Evolutionary conservation across 441 rosid species (phyloP), one percentile per base, ranked within the genome.

Genomic region (Raphanus hybrid): DNA sequence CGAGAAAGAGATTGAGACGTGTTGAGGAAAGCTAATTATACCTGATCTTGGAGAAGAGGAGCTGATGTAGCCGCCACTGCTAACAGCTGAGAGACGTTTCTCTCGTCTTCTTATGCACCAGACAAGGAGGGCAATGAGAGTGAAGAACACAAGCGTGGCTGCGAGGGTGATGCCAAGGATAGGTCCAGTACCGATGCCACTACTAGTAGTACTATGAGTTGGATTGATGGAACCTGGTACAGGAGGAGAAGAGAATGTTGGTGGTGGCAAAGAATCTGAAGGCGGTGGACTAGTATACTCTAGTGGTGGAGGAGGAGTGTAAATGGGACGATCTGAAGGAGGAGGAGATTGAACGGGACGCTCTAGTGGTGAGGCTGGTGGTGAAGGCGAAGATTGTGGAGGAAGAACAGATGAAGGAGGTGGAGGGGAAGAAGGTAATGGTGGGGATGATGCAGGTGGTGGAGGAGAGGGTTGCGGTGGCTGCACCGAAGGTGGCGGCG

Each of bases 51-150:
- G 34, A 29, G 34, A 29, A 3, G 34, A 29, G 34, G 34, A 29
- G 34, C 34, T 29, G 34, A 29, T 29, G 70, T 87, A 80, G 71
- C 82, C 90, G 59, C 91, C 91, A 71, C 81, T 82, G 7, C 34
- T 29, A 29, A 76, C 83, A 70, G 79, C 81, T 73, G 84, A 72
- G 70, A 69, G 72, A 66, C 81, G 82, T 80, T 76, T 88, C 82
- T 84, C 85, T 75, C 84, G 81, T 82, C 78, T 89, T 75, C 80
- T 81, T 64, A 84, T 23, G 81, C 88, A 86, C 86, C 89, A 92
- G 57, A 84, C 70, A 75, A 73, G 52, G 74, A 89, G 82, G 70
- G 86, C 92, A 76, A 85, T 80, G 37, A 89, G 81, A 80, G 82
- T 79, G 77, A 90, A 85, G 66, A 86, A 64, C 58, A 90, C 65